Evolutionary conservation across 352 stramenopile genomes (phyloP), one percentile per base, ranked within the genome.

Genomic region (Pelagophyceae sp.): DNA sequence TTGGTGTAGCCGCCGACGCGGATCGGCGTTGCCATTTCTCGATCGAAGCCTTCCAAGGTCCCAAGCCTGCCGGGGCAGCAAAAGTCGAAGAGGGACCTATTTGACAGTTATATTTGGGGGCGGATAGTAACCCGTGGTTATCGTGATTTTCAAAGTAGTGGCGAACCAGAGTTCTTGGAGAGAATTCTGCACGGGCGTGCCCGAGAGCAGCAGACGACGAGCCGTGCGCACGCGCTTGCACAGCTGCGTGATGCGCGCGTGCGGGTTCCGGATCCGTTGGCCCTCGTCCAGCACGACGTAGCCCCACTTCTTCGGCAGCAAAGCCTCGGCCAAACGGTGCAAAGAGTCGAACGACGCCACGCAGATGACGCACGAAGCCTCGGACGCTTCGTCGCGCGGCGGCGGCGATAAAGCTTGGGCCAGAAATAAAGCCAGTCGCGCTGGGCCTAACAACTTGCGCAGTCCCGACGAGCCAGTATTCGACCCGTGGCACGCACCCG

Each of bases 51-150:
- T 37, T 93, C 93, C 32, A 98, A 83, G n/a, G 93, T 98, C 25
- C 96, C 96, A 29, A 99, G 84, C 77, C 95, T 89, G 37, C 96
- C 96, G 33, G 96, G 96, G 82, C 97, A 98, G 1, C 98, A 92
- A 85, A 99, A 99, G 81, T 99, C 96, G 83, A 99, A 98, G 0
- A 99, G 82, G 19, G 90, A 96, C n/a, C n/a, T n/a, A n/a, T n/a
- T n/a, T n/a, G n/a, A n/a, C n/a, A n/a, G n/a, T n/a, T n/a, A n/a
- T n/a, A n/a, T n/a, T n/a, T n/a, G n/a, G n/a, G n/a, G n/a, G n/a
- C n/a, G n/a, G n/a, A n/a, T n/a, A n/a, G n/a, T n/a, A n/a, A n/a
- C n/a, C n/a, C n/a, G n/a, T n/a, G n/a, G n/a, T n/a, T n/a, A n/a
- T n/a, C n/a, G n/a, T n/a, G n/a, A n/a, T n/a, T n/a, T n/a, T n/a